Evolutionary conservation across 1,284 basidiomycete species (phyloP).

Genomic region (Kwoniella shivajii): DNA sequence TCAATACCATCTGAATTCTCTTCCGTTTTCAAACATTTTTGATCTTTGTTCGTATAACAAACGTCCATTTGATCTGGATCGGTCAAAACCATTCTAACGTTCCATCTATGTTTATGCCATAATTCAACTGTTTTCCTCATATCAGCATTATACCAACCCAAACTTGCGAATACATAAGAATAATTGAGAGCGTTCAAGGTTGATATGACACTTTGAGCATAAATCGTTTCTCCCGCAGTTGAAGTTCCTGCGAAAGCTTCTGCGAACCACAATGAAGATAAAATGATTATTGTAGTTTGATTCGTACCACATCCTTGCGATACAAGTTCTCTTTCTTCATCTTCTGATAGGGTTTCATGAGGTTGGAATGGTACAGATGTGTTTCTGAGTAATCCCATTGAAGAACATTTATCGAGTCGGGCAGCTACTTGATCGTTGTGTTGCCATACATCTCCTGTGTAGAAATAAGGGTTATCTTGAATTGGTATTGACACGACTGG

Average conservation of each 20-base stretch:
- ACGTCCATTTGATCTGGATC: constrained; percentile 37
- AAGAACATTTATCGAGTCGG: constrained; percentile 27
- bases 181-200: constrained; percentile 42
- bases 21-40: constrained; percentile 36
- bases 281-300: constrained; percentile 42
- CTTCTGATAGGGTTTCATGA: constrained; percentile 5
- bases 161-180: constrained; percentile 38
- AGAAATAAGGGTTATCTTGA: constrained; percentile 33
- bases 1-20: constrained; percentile 44
- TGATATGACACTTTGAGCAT: constrained; percentile 44
- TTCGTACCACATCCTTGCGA: constrained; percentile 39
- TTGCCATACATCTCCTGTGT: constrained; percentile 31
- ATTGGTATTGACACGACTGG: background rate
- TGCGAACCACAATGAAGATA: constrained; percentile 35
- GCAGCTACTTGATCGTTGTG: constrained; percentile 34
- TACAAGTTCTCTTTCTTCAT: constrained; percentile 27
- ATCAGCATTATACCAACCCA: constrained; percentile 41
- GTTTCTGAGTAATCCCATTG: constrained; percentile 33
- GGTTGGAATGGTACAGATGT: constrained; percentile 23
- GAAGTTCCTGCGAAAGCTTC: constrained; percentile 31
- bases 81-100: constrained; percentile 37
- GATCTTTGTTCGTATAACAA: constrained; percentile 27
- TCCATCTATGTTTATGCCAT: constrained; percentile 32
- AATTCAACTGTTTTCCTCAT: constrained; percentile 37
- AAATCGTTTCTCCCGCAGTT: constrained; percentile 40